A percentile compares a stretch with the other conserved stretches of the same genome.
These are phyloP conservation scores for Penicillium sp. DNA, from an alignment of 2,329 filamentous ascomycete species.

Conservation along the genomic window DNA sequence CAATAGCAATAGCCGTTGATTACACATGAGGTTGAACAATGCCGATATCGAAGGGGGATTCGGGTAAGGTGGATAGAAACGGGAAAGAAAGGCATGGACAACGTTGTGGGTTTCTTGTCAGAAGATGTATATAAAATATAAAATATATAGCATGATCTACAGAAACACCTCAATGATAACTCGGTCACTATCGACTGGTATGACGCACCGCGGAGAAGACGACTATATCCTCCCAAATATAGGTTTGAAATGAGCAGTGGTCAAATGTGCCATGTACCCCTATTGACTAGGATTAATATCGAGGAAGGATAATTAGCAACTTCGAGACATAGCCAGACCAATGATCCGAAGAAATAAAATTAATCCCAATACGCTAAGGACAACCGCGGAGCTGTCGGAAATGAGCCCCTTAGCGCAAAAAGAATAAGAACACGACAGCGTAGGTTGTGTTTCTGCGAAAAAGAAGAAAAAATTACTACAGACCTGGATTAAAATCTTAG, in stretches of 20 bases:
- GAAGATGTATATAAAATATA: background rate
- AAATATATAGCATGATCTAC: background rate
- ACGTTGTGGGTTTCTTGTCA: background rate
- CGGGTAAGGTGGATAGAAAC: background rate
- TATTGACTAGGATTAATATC: background rate
- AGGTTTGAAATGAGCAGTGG: background rate
- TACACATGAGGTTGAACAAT: background rate
- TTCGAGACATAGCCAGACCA: background rate
- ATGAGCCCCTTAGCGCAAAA: conserved; percentile 14
- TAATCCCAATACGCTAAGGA: conserved; percentile 12
- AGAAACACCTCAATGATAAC: background rate
- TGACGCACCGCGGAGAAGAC: background rate
- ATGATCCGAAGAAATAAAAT: conserved; percentile 7
- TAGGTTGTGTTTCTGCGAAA: background rate
- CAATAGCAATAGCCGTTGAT: background rate
- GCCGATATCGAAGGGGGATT: background rate
- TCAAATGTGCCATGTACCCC: background rate
- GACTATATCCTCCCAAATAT: background rate
- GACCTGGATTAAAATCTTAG: background rate
- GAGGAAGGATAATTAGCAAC: background rate
- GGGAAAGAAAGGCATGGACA: background rate
- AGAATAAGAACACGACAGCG: background rate
- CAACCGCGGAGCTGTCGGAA: conserved; percentile 13
- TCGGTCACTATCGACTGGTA: background rate
- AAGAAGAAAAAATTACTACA: background rate